A percentile compares a stretch with the other conserved stretches of the same genome.
Evolutionary conservation across 345 rosid species (phyloP).

Genomic region (Geranium rotundifolium): DNA sequence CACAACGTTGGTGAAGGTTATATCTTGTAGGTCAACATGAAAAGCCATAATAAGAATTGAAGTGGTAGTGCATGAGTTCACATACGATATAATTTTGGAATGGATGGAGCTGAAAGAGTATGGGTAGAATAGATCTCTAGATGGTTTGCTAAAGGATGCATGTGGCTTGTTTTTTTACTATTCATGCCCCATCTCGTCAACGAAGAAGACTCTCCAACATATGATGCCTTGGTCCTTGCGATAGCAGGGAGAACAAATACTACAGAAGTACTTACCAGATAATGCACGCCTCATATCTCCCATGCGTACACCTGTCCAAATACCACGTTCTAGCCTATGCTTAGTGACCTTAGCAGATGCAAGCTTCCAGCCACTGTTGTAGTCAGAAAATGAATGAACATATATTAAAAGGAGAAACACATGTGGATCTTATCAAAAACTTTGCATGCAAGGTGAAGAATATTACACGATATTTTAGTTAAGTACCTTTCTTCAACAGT

Average conservation of each 20-base stretch:
- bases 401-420: background rate
- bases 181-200: too few species aligned
- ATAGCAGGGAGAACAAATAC: background rate
- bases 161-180: too few species aligned
- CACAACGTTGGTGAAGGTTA: too few species aligned
- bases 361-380: slow-evolving; percentile 37
- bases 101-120: too few species aligned
- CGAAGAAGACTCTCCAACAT: too few species aligned
- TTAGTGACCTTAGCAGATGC: slow-evolving; percentile 53
- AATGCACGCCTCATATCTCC: slow-evolving; percentile 59
- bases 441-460: background rate
- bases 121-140: too few species aligned
- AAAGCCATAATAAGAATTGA: too few species aligned
- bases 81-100: too few species aligned
- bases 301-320: slow-evolving; percentile 37
- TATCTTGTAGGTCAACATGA: too few species aligned
- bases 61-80: too few species aligned
- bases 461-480: slow-evolving; percentile 2
- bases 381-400: background rate
- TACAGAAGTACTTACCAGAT: slow-evolving; percentile 25
- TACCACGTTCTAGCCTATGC: slow-evolving; percentile 45
- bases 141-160: too few species aligned
- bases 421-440: background rate
- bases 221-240: too few species aligned
- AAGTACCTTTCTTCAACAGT: slow-evolving; percentile 32